Conservation (phyloP, 441 rosid genomes). For the Croton laevigatus region DNA sequence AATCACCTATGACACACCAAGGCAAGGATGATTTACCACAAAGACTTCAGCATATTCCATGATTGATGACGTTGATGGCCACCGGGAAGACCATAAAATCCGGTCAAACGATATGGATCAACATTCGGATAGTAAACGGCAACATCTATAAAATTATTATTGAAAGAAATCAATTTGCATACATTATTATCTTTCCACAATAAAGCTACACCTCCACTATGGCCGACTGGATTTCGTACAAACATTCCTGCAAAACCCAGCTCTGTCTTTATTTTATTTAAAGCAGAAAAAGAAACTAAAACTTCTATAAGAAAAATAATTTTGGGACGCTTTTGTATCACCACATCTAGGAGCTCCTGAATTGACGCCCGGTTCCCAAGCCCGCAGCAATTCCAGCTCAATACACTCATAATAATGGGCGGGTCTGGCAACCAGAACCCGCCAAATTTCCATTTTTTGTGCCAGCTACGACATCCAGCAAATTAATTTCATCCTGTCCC, state of each 20-base stretch:
- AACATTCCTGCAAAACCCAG: neutral
- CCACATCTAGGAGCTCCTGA: neutral
- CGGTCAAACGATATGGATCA: neutral
- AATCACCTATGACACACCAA: neutral
- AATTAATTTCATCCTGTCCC: too few relatives aligned
- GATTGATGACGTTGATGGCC: neutral
- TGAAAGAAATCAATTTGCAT: neutral
- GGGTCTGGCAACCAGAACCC: neutral
- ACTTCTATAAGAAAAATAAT: neutral
- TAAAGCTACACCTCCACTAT: neutral
- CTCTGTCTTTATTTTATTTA: neutral
- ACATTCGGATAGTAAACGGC: too few relatives aligned
- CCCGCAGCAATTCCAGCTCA: neutral
- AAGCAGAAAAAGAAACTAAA: neutral
- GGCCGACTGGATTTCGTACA: fast-evolving
- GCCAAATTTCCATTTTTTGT: neutral
- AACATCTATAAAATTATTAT: too few relatives aligned
- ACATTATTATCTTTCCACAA: neutral
- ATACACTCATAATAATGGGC: neutral
- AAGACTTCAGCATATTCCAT: neutral
- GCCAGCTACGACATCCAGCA: neutral
- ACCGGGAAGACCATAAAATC: neutral
- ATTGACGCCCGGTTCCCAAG: neutral
- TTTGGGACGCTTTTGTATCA: neutral
- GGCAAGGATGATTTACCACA: neutral